phyloP scores from a whole-genome alignment of 345 rosid genomes.

The Draba incana region DNA sequence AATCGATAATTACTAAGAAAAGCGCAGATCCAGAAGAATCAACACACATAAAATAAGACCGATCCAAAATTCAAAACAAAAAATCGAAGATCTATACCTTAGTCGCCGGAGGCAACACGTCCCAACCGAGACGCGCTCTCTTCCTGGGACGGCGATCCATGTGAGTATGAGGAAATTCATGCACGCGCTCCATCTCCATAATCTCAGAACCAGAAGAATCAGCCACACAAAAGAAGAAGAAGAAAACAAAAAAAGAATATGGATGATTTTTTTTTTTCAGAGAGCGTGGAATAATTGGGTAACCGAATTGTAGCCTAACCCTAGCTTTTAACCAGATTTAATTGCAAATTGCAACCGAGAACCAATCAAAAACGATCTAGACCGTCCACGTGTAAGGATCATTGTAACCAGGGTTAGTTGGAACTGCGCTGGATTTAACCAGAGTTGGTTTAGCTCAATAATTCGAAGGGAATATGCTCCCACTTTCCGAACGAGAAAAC shows the following conservation, averaged over 20 bases:
- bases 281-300: slow-evolving; percentile 25
- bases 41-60: too few species aligned
- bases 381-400: slow-evolving; percentile 57
- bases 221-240: neutral
- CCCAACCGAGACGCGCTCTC: slow-evolving; percentile 94
- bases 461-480: slow-evolving; percentile 37
- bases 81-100: slow-evolving; percentile 52
- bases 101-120: slow-evolving; percentile 59
- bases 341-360: slow-evolving; percentile 25
- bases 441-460: slow-evolving; percentile 52
- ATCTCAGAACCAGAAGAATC: slow-evolving; percentile 16
- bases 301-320: slow-evolving; percentile 45
- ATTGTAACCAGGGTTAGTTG: slow-evolving; percentile 43
- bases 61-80: neutral
- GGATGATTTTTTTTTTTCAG: slow-evolving; percentile 7
- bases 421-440: slow-evolving; percentile 39
- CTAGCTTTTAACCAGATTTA: slow-evolving; percentile 50
- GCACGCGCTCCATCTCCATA: slow-evolving; percentile 93
- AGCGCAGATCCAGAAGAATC: slow-evolving; percentile 29
- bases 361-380: slow-evolving; percentile 34
- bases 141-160: slow-evolving; percentile 87
- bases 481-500: neutral
- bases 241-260: too few species aligned
- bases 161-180: slow-evolving; percentile 66
- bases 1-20: neutral